A percentile compares a stretch with the other conserved stretches of the same genome.
These are phyloP conservation scores for slime mould (Dictyostelium discoideum) DNA, from an alignment of 78 protist species.

Conservation along the genomic window DNA sequence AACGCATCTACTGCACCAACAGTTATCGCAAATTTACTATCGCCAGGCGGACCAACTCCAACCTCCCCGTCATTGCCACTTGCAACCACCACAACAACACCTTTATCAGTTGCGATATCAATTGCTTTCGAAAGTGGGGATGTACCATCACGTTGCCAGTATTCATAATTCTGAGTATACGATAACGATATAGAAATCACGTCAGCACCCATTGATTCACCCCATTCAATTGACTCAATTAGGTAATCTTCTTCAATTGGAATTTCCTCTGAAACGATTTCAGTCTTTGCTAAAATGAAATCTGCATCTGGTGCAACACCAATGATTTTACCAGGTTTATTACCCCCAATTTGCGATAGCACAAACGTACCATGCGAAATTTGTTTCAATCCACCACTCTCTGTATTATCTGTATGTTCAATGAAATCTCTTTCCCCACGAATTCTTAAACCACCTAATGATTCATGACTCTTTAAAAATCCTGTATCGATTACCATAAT, in stretches of 20 bases:
- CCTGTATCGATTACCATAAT: slow-evolving; percentile 62
- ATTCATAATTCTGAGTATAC: slow-evolving; percentile 32
- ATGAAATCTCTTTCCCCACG: slow-evolving; percentile 46
- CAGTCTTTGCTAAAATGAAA: slow-evolving; percentile 76
- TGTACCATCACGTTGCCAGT: slow-evolving; percentile 62
- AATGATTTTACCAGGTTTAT: slow-evolving; percentile 62
- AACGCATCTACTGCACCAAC: slow-evolving; percentile 69
- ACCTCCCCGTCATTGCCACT: slow-evolving; percentile 73
- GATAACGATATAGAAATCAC: slow-evolving; percentile 59
- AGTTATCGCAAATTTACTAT: background rate
- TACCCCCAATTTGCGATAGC: slow-evolving; percentile 40
- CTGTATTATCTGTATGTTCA: slow-evolving; percentile 16
- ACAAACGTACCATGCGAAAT: slow-evolving; percentile 56
- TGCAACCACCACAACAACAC: slow-evolving; percentile 45
- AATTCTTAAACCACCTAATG: background rate
- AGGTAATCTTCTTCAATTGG: slow-evolving; percentile 76
- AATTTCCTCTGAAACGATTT: slow-evolving; percentile 28
- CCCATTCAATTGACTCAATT: slow-evolving; percentile 75
- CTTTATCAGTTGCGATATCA: slow-evolving; percentile 52
- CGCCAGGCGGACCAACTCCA: slow-evolving; percentile 70
- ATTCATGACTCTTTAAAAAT: slow-evolving; percentile 46
- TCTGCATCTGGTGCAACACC: slow-evolving; percentile 60
- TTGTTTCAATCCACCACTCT: slow-evolving; percentile 19
- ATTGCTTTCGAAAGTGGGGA: slow-evolving; percentile 47
- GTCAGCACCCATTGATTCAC: slow-evolving; percentile 41